Conservation (phyloP, 768 basidiomycete genomes). For the Collybia sordida region DNA sequence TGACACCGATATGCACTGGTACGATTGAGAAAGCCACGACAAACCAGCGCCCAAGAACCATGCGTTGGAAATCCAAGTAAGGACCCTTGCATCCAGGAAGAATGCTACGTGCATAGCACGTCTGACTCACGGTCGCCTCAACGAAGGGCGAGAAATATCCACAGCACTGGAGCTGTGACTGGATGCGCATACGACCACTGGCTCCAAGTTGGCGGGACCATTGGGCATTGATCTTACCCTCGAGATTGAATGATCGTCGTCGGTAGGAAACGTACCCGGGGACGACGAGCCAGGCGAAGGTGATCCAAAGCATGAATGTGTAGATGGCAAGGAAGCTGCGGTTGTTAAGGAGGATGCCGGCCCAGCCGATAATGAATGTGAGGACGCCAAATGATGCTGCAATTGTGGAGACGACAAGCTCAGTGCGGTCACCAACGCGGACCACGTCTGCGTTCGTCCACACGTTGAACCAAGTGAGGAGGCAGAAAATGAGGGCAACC, state of each 20-base stretch:
- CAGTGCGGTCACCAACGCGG: slow-evolving; percentile 62
- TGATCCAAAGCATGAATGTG: slow-evolving; percentile 75
- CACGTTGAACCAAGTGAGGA: slow-evolving; percentile 79
- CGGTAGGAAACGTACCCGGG: slow-evolving; percentile 84
- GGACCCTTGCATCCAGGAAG: slow-evolving; percentile 74
- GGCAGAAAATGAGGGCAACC: slow-evolving; percentile 56
- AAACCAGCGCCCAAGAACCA: slow-evolving; percentile 62
- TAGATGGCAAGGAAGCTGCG: slow-evolving; percentile 80
- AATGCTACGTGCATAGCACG: slow-evolving; percentile 69
- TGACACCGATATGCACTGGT: slow-evolving; percentile 63
- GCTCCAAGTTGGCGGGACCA: slow-evolving; percentile 67
- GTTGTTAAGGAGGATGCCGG: slow-evolving; percentile 84
- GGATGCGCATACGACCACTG: slow-evolving; percentile 60
- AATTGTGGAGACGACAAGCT: slow-evolving; percentile 69
- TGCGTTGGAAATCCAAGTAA: slow-evolving; percentile 57
- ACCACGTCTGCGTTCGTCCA: slow-evolving; percentile 68
- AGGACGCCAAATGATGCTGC: slow-evolving; percentile 60
- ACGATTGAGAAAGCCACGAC: slow-evolving; percentile 62
- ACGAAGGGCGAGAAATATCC: slow-evolving; percentile 81
- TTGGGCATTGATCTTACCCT: slow-evolving; percentile 75
- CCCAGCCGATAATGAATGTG: slow-evolving; percentile 74
- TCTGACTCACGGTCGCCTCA: slow-evolving; percentile 71
- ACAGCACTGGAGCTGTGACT: slow-evolving; percentile 75
- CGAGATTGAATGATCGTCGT: slow-evolving; percentile 53
- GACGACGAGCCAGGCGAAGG: slow-evolving; percentile 67